Percentiles rank a stretch among this genome's conserved stretches.
These are phyloP conservation scores for Trifolium dubium DNA, from an alignment of 306 rosid species.

Conservation along the genomic window DNA sequence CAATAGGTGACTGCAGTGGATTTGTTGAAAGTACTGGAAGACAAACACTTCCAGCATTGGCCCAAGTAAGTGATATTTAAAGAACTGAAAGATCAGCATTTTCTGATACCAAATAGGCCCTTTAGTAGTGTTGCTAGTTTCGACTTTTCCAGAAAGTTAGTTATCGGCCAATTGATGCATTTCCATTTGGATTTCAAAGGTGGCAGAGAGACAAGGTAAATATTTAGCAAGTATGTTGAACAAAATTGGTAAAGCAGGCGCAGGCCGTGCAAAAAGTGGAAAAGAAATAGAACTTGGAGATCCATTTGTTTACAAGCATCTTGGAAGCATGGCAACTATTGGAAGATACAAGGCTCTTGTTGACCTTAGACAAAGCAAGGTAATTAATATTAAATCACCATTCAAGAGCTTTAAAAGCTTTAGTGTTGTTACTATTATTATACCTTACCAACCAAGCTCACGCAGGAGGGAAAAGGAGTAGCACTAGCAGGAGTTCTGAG, in stretches of 20 bases:
- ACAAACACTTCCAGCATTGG: conserved; percentile 84
- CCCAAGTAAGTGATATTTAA: conserved; percentile 64
- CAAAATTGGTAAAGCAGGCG: conserved; percentile 69
- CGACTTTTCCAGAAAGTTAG: neutral
- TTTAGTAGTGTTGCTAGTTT: conserved; percentile 16
- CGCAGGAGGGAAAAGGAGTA: conserved; percentile 80
- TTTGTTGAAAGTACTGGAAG: conserved; percentile 92
- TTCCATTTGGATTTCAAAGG: conserved; percentile 52
- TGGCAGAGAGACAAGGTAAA: conserved; percentile 97
- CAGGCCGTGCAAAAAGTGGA: conserved; percentile 62
- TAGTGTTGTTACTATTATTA: conserved; percentile 18
- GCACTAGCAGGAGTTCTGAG: conserved; percentile 80
- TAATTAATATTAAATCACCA: conserved; percentile 44
- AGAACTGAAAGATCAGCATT: neutral
- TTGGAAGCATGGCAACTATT: conserved; percentile 95
- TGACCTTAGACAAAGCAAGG: conserved; percentile 95
- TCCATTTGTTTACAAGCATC: conserved; percentile 87
- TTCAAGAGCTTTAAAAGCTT: neutral
- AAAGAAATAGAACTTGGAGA: conserved; percentile 63
- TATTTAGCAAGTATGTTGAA: conserved; percentile 68
- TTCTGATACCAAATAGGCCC: neutral
- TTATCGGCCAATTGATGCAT: conserved; percentile 18
- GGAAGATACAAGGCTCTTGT: conserved; percentile 98
- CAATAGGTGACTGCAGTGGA: conserved; percentile 96
- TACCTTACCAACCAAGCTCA: conserved; percentile 1